Base-by-base conservation (phyloP, 495 filamentous ascomycete genomes). In the Xylaria bambusicola region DNA sequence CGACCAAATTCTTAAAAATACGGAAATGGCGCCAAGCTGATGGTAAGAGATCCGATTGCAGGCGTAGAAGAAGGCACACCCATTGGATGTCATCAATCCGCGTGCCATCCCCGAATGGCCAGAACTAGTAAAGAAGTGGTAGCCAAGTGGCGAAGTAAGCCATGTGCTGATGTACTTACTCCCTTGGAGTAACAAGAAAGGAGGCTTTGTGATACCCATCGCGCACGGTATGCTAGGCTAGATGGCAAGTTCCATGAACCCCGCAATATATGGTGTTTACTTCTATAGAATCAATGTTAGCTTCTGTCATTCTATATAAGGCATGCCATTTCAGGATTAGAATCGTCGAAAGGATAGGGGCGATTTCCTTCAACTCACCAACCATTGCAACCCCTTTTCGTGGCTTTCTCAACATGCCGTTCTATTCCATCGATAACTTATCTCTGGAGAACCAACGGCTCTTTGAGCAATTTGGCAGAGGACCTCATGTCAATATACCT, bases 381-480 rank as follows among this genome's bases (percentile, higher is more conserved):
- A 31, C 47, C 6, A 60, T 6, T 31, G 40, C 20, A 24, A 47
- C 17, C 48, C n/a, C 13, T 31, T 2, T 47, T 33, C 10, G 42
- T 15, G 26, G 17, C 10, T 40, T 47, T 41, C 31, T 17, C 0
- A 51, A 1, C 17, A 56, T 57, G 52, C 46, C 52, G 17, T 67
- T 71, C 50, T 56, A 62, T 40, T 63, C 59, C 20, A 48, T 69
- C 9, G 64, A 67, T 3, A 61, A 26, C 36, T 55, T 71, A 33
- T 57, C 59, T 47, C 49, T 38, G 13, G 54, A 63, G 35, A 62
- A 72, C 53, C 65, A 54, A 29, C 21, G 7, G 5, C 62, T 63
- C 33, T 72, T 74, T 54, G 61, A 63, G 36, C 52, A 58, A 21
- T 73, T 70, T 40, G 64, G 71, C 21, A 57, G 62, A 40, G 72